Evolutionary conservation across 306 rosid genomes (phyloP).

Genomic region (Cucumis sativus): DNA sequence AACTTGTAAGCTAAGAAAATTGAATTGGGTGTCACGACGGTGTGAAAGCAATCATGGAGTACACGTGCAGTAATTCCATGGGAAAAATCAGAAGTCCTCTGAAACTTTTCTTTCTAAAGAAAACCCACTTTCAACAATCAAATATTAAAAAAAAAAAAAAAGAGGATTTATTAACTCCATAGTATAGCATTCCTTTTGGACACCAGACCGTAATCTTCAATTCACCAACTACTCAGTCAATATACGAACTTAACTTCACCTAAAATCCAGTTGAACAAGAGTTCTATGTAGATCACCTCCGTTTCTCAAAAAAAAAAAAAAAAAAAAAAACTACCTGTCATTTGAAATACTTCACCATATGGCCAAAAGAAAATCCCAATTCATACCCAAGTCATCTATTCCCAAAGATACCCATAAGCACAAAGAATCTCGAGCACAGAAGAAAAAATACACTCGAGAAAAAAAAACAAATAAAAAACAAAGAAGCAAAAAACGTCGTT

Average conservation of each 20-base stretch:
- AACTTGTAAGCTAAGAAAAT: neutral
- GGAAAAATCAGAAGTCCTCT: neutral
- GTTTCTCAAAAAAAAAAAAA: neutral
- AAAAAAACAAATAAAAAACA: neutral
- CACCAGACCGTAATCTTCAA: neutral
- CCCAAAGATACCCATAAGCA: neutral
- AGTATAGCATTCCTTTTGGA: neutral
- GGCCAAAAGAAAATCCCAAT: neutral
- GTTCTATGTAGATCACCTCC: neutral
- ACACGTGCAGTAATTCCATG: neutral
- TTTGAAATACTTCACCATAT: neutral
- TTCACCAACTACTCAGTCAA: neutral
- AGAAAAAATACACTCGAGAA: neutral
- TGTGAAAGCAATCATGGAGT: neutral
- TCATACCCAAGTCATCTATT: neutral
- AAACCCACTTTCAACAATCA: neutral
- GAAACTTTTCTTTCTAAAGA: neutral
- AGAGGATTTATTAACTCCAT: neutral
- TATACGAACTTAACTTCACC: neutral
- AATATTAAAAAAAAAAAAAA: neutral
- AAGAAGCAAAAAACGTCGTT: neutral
- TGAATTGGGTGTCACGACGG: neutral
- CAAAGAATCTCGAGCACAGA: neutral
- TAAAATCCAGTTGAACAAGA: neutral
- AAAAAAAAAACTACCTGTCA: neutral